Conservation (phyloP, 2,329 filamentous ascomycete species). For the Aspergillus amoenus region DNA sequence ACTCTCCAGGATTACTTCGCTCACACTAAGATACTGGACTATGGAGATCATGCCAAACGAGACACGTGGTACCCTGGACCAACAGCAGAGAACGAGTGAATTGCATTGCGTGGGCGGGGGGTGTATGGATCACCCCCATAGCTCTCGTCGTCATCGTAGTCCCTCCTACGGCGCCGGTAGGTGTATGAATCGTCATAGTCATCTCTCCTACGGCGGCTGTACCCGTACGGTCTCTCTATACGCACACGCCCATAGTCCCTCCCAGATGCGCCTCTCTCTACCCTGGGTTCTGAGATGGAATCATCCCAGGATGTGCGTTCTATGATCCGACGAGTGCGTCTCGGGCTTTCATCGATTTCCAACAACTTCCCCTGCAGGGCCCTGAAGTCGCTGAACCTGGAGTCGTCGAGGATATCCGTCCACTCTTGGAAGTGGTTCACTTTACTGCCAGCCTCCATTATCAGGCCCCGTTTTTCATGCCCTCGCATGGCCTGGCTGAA, state of each 20-base stretch:
- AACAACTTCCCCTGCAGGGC: conserved; percentile 2
- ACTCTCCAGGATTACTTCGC: no score
- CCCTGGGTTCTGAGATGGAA: no score
- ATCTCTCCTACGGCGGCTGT: not conserved
- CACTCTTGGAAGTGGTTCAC: not conserved
- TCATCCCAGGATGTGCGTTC: not conserved
- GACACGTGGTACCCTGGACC: conserved; percentile 7
- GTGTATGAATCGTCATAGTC: not conserved
- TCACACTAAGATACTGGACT: no score
- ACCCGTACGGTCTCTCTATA: no score
- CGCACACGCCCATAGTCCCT: no score
- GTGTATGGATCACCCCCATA: not conserved
- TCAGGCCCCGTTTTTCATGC: not conserved
- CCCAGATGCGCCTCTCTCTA: no score
- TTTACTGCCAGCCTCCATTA: not conserved
- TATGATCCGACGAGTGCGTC: not conserved
- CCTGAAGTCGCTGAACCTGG: not conserved
- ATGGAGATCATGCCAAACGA: not conserved
- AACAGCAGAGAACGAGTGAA: conserved; percentile 1
- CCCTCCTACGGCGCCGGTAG: no score
- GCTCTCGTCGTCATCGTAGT: not conserved
- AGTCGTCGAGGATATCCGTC: conserved; percentile 1
- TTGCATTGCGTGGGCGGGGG: not conserved
- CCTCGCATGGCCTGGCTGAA: not conserved
- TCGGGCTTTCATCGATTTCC: not conserved